Conservation (phyloP, 2,329 filamentous ascomycete genomes). For the Colletotrichum sp. region DNA sequence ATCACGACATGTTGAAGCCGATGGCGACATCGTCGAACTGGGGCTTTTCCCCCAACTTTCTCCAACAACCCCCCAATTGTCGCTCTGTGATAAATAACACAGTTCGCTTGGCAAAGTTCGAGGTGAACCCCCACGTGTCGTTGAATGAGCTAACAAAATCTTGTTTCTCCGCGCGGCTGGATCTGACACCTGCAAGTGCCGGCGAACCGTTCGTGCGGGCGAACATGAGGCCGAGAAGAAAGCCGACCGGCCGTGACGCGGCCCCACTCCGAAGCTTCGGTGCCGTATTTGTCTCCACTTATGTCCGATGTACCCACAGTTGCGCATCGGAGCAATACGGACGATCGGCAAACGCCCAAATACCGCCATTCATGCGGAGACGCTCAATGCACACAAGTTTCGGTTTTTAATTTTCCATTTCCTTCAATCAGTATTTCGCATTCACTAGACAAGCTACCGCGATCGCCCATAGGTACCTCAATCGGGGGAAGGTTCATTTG, state of each 20-base stretch:
- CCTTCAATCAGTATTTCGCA: fast-evolving
- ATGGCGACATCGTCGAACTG: constrained; percentile 15
- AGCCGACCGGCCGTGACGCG: not conserved
- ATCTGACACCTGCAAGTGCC: not conserved
- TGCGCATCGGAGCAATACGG: not conserved
- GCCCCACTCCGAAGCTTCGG: not conserved
- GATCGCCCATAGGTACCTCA: not conserved
- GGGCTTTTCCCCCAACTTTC: not conserved
- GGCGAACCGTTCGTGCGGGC: not conserved
- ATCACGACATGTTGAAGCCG: constrained; percentile 18
- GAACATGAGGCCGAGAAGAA: not conserved
- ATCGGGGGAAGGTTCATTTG: fast-evolving
- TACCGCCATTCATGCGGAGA: not conserved
- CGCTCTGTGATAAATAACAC: not conserved
- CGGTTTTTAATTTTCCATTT: fast-evolving
- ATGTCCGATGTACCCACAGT: not conserved
- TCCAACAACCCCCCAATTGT: not conserved
- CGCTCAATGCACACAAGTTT: fast-evolving
- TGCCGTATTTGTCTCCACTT: not conserved
- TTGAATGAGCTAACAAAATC: not conserved
- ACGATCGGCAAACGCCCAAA: not conserved
- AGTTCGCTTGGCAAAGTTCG: not conserved
- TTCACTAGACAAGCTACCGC: too few species aligned
- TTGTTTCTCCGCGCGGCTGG: not conserved
- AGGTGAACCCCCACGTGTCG: not conserved